These are phyloP conservation scores for Solanum phureja DNA, from an alignment of 257 asterid species.

Conservation along the genomic window DNA sequence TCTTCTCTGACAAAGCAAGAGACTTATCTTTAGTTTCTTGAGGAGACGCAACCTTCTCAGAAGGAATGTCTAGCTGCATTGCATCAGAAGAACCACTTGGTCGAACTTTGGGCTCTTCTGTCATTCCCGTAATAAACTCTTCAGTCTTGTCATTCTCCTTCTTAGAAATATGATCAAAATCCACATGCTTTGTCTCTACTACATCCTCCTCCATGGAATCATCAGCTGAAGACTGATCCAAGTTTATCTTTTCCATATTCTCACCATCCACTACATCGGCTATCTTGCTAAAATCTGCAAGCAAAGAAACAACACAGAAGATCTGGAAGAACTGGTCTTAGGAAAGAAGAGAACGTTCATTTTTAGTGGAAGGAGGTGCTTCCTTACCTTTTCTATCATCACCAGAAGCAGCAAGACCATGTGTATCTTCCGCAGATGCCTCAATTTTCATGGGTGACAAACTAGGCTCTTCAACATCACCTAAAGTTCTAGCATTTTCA, in stretches of 20 bases:
- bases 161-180: slow-evolving; percentile 6
- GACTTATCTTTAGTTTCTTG: slow-evolving; percentile 1
- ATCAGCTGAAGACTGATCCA: slow-evolving; percentile 29
- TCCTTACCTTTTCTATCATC: slow-evolving; percentile 17
- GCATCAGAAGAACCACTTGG: background rate
- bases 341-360: background rate
- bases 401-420: slow-evolving; percentile 4
- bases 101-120: slow-evolving; percentile 3
- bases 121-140: background rate
- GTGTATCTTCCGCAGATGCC: slow-evolving; percentile 3
- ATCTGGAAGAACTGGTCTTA: background rate
- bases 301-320: background rate
- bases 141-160: slow-evolving; percentile 4
- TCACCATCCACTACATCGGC: slow-evolving; percentile 11
- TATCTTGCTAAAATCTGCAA: slow-evolving; percentile 4
- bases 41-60: slow-evolving; percentile 1
- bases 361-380: background rate
- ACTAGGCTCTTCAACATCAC: slow-evolving; percentile 1
- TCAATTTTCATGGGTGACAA: slow-evolving; percentile 9
- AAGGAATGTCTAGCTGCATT: slow-evolving; percentile 2
- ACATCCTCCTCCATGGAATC: slow-evolving; percentile 32
- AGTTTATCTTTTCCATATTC: slow-evolving; percentile 23
- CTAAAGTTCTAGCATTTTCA: slow-evolving; percentile 3
- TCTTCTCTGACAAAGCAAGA: slow-evolving; percentile 9
- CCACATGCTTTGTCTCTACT: slow-evolving; percentile 10